Evolutionary conservation across 331 rosid species (phyloP), one percentile per base, ranked within the genome.

Genomic region (Telfairia occidentalis): DNA sequence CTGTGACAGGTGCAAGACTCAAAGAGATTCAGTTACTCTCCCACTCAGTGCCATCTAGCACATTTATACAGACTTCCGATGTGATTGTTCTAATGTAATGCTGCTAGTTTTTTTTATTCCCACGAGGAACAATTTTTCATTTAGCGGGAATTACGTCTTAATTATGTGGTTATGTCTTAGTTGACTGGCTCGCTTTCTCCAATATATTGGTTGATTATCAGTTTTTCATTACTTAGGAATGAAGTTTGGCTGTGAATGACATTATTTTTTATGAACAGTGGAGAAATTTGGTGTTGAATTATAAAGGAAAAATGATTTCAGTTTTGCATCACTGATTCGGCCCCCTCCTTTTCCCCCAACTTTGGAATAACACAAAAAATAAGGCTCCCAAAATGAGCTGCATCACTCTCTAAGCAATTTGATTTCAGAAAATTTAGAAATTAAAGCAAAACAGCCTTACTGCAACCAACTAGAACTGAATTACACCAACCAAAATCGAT

Each of bases 1-100:
- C 16, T 61, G 73, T 77, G 74, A 63, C 91, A 93, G 98, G 90
- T 91, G 98, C 81, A 87, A 91, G 85, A 89, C 96, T 43, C 82
- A 82, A 64, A 85, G 90, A 83, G 87, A 80, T 74, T 83, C 83
- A 5, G 79, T 84, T 30, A 52, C 81, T 9, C 85, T 73, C 71
- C 76, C 90, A 0, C 87, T 81, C 45, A 75, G 83, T 42, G 84
- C 74, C 74, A 26, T 70, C 32, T 87, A 81, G 82, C 72, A 24
- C 15, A 40, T n/a, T 38, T 48, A 18, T 43, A 34, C 76, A 60
- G 37, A 50, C 48, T 54, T 81, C 1, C 15, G 57, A 45, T 43
- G 50, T 23, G 7, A 10, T 67, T 67, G 37, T 69, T 69, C 55
- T 26, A 18, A 7, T 66, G 52, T 26, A 18, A 7, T 66, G 52